Conservation (phyloP, 495 filamentous ascomycete species). For the Xylaria venustula region DNA sequence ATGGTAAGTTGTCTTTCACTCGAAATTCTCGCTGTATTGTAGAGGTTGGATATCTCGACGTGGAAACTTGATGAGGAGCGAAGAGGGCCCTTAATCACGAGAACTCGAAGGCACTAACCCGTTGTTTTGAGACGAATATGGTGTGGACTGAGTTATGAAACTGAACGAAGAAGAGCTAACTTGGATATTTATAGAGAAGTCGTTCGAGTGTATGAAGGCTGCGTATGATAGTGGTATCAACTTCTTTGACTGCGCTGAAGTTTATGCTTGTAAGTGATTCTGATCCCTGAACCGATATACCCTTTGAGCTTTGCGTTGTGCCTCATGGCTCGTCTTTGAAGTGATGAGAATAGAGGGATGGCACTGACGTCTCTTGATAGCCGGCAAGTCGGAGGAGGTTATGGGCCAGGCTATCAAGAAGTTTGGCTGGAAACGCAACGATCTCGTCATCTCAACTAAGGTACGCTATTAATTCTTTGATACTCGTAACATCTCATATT, state of each 20-base stretch:
- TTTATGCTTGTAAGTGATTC: slow-evolving; percentile 47
- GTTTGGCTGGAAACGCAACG: slow-evolving; percentile 73
- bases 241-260: slow-evolving; percentile 68
- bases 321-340: too few species aligned
- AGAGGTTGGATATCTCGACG: too few species aligned
- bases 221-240: slow-evolving; percentile 77
- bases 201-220: slow-evolving; percentile 68
- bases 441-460: slow-evolving; percentile 86
- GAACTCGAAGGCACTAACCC: background rate
- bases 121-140: too few species aligned
- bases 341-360: background rate
- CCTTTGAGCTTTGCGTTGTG: too few species aligned
- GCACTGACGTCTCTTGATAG: slow-evolving; percentile 15
- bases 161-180: background rate
- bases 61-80: too few species aligned
- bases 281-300: too few species aligned
- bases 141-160: too few species aligned
- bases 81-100: too few species aligned
- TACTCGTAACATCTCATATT: background rate
- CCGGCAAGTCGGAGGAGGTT: slow-evolving; percentile 67
- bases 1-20: slow-evolving; percentile 42
- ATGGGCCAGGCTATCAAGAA: slow-evolving; percentile 70
- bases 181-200: slow-evolving; percentile 46
- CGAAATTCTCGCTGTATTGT: background rate
- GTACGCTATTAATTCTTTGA: slow-evolving; percentile 29